Base-by-base conservation (phyloP, 1,284 basidiomycete species). In the Fomitopsis palustris region DNA sequence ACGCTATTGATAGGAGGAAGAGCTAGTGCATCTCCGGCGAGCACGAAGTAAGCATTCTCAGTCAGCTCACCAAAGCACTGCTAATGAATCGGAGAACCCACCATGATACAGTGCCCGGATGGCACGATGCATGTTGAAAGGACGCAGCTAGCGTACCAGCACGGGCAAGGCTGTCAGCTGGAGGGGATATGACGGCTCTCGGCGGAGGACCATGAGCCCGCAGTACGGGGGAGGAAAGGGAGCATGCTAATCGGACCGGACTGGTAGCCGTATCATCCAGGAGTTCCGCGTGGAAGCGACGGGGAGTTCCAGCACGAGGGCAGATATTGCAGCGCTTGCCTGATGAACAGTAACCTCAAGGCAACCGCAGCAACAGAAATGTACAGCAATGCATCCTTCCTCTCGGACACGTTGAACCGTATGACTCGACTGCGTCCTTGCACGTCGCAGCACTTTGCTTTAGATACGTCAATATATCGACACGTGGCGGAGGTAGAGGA, bases 301-400 rank as follows among this genome's bases (percentile, higher is more conserved):
- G 17, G 39, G 42, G 12, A 23, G 49, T n/a, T n/a, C n/a, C n/a
- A 33, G 31, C 49, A 52, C 49, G 49, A 52, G 49, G 49, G 27
- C 49, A 31, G 49, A 19, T 52, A 14, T 6, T 29, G 19, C 49
- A 52, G 49, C 31, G 31, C 31, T 21, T 52, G 31, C 3, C 19
- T 31, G n/a, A 52, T 52, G 49, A 31, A 52, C 35, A 52, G 31
- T 52, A 52, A 31, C 49, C 49, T 52, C 49, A 31, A 52, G 49
- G 49, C 31, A 1, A 21, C 31, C 27, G 14, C 49, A 33, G 33
- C 19, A 17, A 16, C 39, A 42, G n/a, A 10, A 2, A 29, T 29
- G 25, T 52, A 29, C 29, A 17, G 21, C 49, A 52, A 52, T 33
- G 31, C 49, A 31, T 31, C 25, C 35, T 9, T 29, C 17, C n/a